These are phyloP conservation scores for Conoideocrella luteorostrata DNA, from an alignment of 2,329 filamentous ascomycete genomes.

Conservation along the genomic window DNA sequence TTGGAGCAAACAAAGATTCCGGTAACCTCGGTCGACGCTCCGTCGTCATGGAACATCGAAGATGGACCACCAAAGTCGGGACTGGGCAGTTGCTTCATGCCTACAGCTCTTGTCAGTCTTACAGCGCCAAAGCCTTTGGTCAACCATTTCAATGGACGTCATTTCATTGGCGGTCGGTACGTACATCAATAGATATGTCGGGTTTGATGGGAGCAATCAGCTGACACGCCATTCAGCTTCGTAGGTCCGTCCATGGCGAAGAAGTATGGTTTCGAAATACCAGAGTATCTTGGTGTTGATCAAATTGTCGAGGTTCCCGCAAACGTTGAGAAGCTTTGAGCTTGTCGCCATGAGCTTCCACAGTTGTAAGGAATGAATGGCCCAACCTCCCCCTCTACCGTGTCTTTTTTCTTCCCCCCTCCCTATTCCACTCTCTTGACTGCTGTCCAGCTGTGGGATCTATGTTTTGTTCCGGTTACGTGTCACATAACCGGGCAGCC, in stretches of 20 bases:
- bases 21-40: constrained; percentile 85
- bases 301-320: constrained; percentile 73
- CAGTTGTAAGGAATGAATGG: background rate
- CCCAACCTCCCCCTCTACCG: background rate
- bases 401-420: background rate
- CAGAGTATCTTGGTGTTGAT: constrained; percentile 77
- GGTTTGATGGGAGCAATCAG: background rate
- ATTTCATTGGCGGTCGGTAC: constrained; percentile 84
- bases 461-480: constrained; percentile 1
- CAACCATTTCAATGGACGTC: constrained; percentile 74
- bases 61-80: constrained; percentile 72
- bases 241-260: constrained; percentile 69
- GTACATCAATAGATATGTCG: constrained; percentile 18
- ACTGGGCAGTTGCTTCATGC: constrained; percentile 73
- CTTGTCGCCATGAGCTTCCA: background rate
- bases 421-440: background rate
- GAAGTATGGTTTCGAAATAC: constrained; percentile 81
- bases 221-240: constrained; percentile 50
- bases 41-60: constrained; percentile 92
- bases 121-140: constrained; percentile 91
- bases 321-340: constrained; percentile 47
- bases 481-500: constrained; percentile 49
- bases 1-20: constrained; percentile 68
- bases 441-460: background rate
- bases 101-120: constrained; percentile 73